These are phyloP conservation scores for Bonia amplexicaulis DNA, from an alignment of 176 grass and related monocot species.

Conservation along the genomic window DNA sequence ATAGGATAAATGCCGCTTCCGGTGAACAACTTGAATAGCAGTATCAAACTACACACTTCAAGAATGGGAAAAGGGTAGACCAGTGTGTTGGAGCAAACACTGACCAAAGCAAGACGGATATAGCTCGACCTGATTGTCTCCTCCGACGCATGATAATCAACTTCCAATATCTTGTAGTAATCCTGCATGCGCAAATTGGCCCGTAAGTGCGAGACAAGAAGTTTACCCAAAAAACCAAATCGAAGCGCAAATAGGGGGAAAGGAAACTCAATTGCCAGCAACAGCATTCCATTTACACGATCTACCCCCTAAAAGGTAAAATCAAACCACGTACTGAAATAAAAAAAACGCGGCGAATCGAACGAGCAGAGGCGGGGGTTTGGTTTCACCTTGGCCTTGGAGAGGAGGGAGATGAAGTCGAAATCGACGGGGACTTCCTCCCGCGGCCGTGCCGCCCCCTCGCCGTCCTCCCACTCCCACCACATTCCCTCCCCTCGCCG, in stretches of 20 bases:
- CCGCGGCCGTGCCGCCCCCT: constrained; percentile 39
- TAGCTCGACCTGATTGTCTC: constrained; percentile 92
- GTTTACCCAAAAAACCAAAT: neutral
- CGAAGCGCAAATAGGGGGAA: neutral
- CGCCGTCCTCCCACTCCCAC: constrained; percentile 67
- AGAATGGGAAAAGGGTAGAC: neutral
- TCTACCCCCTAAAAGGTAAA: neutral
- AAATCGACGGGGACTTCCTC: constrained; percentile 72
- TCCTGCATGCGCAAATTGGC: constrained; percentile 52
- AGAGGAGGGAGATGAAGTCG: constrained; percentile 38
- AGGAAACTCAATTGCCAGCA: neutral
- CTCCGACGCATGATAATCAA: constrained; percentile 78
- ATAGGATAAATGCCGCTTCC: neutral
- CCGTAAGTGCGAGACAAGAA: neutral
- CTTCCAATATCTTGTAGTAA: constrained; percentile 97
- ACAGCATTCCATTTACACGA: neutral
- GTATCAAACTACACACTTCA: neutral
- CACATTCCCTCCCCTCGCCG: constrained; percentile 37
- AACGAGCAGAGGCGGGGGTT: neutral
- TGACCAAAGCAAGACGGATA: constrained; percentile 86
- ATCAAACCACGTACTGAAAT: neutral
- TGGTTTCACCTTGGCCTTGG: constrained; percentile 43
- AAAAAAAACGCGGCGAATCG: neutral
- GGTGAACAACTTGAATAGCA: neutral
- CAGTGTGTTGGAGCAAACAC: constrained; percentile 13